Evolutionary conservation across 805 yeast species (phyloP).

Genomic region (Kazachstania martiniae): DNA sequence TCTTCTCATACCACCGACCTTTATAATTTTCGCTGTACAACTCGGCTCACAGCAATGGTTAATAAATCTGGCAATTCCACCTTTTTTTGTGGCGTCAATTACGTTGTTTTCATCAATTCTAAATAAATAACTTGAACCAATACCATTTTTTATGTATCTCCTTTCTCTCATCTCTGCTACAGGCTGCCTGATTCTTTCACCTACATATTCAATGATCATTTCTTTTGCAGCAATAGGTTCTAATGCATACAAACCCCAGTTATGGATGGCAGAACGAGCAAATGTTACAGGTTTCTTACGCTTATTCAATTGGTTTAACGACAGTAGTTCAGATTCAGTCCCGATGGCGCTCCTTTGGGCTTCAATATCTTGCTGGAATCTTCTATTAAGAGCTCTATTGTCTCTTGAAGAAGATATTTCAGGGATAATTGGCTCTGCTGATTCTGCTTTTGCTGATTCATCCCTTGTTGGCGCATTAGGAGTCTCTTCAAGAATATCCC

Average conservation of each 20-base stretch:
- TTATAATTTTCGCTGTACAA: constrained; percentile 92
- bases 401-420: constrained; percentile 65
- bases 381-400: constrained; percentile 75
- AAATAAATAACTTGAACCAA: constrained; percentile 89
- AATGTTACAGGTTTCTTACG: constrained; percentile 92
- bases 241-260: constrained; percentile 94
- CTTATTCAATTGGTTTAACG: constrained; percentile 77
- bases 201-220: constrained; percentile 97
- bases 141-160: constrained; percentile 77
- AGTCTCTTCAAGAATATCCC: constrained; percentile 31
- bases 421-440: constrained; percentile 6
- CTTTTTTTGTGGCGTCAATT: constrained; percentile 93
- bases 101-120: constrained; percentile 90
- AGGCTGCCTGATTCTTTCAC: constrained; percentile 86
- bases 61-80: constrained; percentile 94
- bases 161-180: constrained; percentile 89
- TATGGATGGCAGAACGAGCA: constrained; percentile 93
- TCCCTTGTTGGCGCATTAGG: constrained; percentile 9
- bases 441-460: constrained; percentile 15
- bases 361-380: constrained; percentile 81
- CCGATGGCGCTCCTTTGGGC: constrained; percentile 72
- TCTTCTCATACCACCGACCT: constrained; percentile 86
- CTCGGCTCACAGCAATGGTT: constrained; percentile 97
- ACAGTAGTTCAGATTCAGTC: constrained; percentile 68
- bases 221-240: constrained; percentile 94